Conservation (phyloP, 2,329 filamentous ascomycete genomes). For the Aspergillus unguis region DNA sequence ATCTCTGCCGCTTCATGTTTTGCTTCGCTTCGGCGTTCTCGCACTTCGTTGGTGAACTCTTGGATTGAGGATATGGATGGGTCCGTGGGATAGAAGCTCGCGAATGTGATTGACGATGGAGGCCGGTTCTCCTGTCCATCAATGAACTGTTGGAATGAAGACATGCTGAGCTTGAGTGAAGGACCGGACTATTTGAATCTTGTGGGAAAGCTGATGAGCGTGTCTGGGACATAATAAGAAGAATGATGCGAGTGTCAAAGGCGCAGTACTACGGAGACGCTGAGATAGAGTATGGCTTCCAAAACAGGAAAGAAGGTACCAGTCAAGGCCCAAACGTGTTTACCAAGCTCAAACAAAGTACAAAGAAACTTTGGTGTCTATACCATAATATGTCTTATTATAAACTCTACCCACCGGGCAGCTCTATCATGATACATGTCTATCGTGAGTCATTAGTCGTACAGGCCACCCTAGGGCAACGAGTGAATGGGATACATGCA, state of each 20-base stretch:
- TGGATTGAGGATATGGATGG: too few species aligned
- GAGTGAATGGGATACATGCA: not conserved
- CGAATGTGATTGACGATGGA: too few species aligned
- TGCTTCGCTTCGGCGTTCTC: not conserved
- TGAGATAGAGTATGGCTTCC: not conserved
- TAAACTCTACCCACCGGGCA: constrained; percentile 1
- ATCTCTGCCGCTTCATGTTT: not conserved
- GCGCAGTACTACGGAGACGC: not conserved
- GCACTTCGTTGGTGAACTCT: not conserved
- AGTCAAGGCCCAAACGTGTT: not conserved
- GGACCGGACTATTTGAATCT: too few species aligned
- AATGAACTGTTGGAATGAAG: not conserved
- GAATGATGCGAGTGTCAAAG: not conserved
- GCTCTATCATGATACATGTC: constrained; percentile 34
- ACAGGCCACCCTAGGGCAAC: constrained; percentile 20
- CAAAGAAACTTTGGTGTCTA: not conserved
- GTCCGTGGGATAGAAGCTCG: too few species aligned
- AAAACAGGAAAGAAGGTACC: not conserved
- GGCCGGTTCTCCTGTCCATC: not conserved
- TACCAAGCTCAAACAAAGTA: too few species aligned
- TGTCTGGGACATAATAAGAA: not conserved
- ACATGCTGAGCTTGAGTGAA: not conserved
- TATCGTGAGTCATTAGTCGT: constrained; percentile 41
- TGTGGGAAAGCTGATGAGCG: not conserved
- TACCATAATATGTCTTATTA: constrained; percentile 7